Conservation (phyloP, 371 early-diverging fungal genomes). For the Dichotomocladium elegans region DNA sequence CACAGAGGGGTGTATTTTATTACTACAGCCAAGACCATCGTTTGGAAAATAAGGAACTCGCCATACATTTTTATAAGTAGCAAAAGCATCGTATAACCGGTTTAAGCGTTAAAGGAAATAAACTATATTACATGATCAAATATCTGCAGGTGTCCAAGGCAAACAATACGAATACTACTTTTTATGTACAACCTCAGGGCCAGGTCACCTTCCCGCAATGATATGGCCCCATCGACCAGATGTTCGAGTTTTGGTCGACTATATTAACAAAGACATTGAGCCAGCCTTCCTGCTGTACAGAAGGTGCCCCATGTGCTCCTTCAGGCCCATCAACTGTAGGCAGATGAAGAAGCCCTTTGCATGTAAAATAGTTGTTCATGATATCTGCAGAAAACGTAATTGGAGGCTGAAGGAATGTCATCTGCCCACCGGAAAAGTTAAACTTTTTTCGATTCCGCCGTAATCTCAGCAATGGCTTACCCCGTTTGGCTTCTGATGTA, state of each 20-base stretch:
- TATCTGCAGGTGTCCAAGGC: too few relatives aligned
- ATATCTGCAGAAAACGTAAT: conserved; percentile 24
- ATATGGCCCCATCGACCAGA: conserved; percentile 2
- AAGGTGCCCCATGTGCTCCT: background rate
- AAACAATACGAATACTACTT: too few relatives aligned
- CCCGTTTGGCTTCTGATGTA: background rate
- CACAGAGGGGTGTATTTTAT: too few relatives aligned
- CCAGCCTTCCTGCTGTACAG: conserved; percentile 21
- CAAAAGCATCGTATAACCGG: too few relatives aligned
- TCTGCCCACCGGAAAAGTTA: conserved; percentile 4
- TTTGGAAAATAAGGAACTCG: too few relatives aligned
- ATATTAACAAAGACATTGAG: conserved; percentile 19
- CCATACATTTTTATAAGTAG: too few relatives aligned
- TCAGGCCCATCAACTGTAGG: conserved; percentile 5
- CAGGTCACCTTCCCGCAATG: background rate
- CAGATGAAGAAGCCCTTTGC: conserved; percentile 23
- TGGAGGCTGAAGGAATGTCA: conserved; percentile 22
- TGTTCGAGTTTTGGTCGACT: background rate
- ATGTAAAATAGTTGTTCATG: conserved; percentile 29
- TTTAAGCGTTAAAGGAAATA: too few relatives aligned
- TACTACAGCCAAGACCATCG: too few relatives aligned
- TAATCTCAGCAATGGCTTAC: background rate
- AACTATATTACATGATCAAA: too few relatives aligned
- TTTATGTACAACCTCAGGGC: too few relatives aligned
- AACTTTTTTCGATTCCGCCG: background rate